These are phyloP conservation scores for Mortierella antarctica DNA, from an alignment of 192 early-diverging fungal genomes.

Conservation along the genomic window DNA sequence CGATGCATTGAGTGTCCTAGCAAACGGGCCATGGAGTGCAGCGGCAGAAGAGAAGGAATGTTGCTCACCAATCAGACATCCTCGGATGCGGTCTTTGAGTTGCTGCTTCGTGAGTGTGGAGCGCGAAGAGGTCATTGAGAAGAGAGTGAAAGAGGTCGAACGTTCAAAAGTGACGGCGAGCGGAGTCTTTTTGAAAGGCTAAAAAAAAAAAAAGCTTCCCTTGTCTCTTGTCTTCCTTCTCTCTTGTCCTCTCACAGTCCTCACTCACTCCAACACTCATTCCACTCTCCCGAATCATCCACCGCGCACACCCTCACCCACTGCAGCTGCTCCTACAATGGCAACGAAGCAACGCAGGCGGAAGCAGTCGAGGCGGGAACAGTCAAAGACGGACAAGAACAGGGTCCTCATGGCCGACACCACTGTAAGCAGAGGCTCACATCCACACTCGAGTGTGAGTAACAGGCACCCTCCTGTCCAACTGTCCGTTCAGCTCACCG, in stretches of 20 bases:
- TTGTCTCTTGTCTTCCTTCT: neutral
- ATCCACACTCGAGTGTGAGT: too few relatives aligned
- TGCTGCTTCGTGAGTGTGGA: slow-evolving; percentile 16
- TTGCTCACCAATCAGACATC: slow-evolving; percentile 22
- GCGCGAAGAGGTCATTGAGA: neutral
- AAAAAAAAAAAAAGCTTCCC: neutral
- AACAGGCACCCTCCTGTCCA: neutral
- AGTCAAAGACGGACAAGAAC: slow-evolving; percentile 44
- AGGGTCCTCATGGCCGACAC: slow-evolving; percentile 22
- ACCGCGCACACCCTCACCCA: neutral
- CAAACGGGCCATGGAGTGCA: neutral
- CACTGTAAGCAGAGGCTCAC: slow-evolving; percentile 18
- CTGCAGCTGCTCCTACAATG: slow-evolving; percentile 5
- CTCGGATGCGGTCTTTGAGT: slow-evolving; percentile 30
- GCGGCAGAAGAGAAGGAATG: neutral
- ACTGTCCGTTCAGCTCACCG: neutral
- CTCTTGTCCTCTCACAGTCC: neutral
- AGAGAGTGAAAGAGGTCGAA: neutral
- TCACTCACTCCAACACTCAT: neutral
- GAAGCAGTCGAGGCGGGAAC: slow-evolving; percentile 40
- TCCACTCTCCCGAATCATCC: neutral
- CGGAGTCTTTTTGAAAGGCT: neutral
- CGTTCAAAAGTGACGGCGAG: neutral
- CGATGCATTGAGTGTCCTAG: too few relatives aligned
- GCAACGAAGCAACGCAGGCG: slow-evolving; percentile 41